Conservation (phyloP, 208 protist species). For the Acanthamoeba castellanii region DNA sequence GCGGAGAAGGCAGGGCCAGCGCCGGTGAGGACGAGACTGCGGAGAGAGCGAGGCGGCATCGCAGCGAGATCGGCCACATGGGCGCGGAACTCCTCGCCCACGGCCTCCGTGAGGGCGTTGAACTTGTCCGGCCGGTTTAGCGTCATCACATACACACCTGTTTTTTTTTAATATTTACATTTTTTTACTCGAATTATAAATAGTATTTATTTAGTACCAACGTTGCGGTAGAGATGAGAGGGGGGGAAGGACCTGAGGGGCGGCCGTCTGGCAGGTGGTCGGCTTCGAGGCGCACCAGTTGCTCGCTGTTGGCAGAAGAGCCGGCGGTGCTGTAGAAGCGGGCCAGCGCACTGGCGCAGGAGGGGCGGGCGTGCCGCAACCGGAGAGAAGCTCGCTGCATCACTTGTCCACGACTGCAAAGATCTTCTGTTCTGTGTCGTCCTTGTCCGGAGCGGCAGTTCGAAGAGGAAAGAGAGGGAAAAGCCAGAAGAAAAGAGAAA, state of each 20-base stretch:
- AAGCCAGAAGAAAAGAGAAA: no score
- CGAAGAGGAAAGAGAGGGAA: not conserved
- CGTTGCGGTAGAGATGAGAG: no score
- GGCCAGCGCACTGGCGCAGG: no score
- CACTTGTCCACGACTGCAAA: no score
- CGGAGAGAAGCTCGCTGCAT: not conserved
- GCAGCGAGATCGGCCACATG: not conserved
- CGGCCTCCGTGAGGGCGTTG: conserved; percentile 55
- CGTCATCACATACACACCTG: conserved; percentile 40
- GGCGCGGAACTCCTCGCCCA: conserved; percentile 31
- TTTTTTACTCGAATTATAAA: not conserved
- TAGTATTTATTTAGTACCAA: no score
- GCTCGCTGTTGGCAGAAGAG: not conserved
- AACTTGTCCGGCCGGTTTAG: conserved; percentile 56
- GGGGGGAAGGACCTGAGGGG: not conserved
- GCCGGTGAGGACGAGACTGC: conserved; percentile 40
- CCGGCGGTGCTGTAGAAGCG: no score
- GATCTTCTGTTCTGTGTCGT: no score
- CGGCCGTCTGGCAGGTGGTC: not conserved
- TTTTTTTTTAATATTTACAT: not conserved
- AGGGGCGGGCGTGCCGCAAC: not conserved
- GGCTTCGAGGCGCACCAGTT: not conserved
- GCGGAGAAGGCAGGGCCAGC: conserved; percentile 49
- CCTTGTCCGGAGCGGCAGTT: not conserved
- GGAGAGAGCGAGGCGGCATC: not conserved